phyloP scores from a whole-genome alignment of 73 alveolate genomes.

The Paramecium sexaurelia region DNA sequence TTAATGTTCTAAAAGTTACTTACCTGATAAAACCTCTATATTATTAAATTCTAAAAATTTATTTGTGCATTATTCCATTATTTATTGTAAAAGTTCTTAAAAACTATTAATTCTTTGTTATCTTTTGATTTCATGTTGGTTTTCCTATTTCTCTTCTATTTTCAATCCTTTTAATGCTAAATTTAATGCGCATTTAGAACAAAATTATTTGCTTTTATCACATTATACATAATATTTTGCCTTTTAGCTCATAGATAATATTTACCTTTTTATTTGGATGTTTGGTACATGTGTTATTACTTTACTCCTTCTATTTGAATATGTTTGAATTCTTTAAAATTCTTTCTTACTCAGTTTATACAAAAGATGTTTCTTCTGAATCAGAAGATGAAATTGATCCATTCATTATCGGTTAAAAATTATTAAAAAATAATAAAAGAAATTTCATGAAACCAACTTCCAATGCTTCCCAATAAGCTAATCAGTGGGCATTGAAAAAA shows the following conservation, averaged over 20 bases:
- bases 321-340: slow-evolving; percentile 30
- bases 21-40: neutral
- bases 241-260: neutral
- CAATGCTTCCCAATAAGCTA: slow-evolving; percentile 22
- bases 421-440: slow-evolving; percentile 32
- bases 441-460: slow-evolving; percentile 8
- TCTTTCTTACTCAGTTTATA: neutral
- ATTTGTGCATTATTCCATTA: neutral
- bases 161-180: slow-evolving; percentile 42
- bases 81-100: neutral
- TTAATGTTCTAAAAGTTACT: neutral
- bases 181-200: slow-evolving; percentile 47
- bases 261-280: slow-evolving; percentile 31
- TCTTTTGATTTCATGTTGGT: neutral
- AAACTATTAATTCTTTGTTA: neutral
- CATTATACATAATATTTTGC: slow-evolving; percentile 34
- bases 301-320: neutral
- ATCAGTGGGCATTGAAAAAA: slow-evolving; percentile 49
- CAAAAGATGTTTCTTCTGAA: neutral
- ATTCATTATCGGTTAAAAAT: slow-evolving; percentile 29
- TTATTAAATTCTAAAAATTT: neutral
- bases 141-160: slow-evolving; percentile 40
- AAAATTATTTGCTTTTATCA: slow-evolving; percentile 18
- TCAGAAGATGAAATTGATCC: slow-evolving; percentile 26
- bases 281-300: neutral